These are phyloP conservation scores for Sclerotinia nivalis DNA, from an alignment of 2,329 filamentous ascomycete species.

Conservation along the genomic window DNA sequence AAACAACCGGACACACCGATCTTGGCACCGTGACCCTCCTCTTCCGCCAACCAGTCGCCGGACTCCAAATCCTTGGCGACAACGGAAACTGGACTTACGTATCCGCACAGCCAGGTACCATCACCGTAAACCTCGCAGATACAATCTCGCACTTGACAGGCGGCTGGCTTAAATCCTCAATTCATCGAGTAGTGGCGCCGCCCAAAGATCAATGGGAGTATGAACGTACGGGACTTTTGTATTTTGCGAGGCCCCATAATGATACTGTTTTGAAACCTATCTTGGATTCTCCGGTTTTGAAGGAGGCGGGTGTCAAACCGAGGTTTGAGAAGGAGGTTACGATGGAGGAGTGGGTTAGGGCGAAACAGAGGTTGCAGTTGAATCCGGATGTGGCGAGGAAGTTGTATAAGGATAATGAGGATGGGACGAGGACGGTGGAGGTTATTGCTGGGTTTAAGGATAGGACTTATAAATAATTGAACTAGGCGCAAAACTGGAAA, in stretches of 20 bases:
- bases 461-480: slow-evolving; percentile 38
- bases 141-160: slow-evolving; percentile 51
- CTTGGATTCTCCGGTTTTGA: slow-evolving; percentile 39
- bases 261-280: slow-evolving; percentile 38
- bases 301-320: slow-evolving; percentile 37
- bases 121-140: slow-evolving; percentile 55
- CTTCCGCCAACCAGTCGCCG: slow-evolving; percentile 59
- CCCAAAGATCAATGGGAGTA: slow-evolving; percentile 44
- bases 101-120: slow-evolving; percentile 50
- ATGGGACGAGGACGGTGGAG: slow-evolving; percentile 43
- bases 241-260: slow-evolving; percentile 46
- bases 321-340: slow-evolving; percentile 46
- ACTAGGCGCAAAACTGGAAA: background rate
- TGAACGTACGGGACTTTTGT: slow-evolving; percentile 48
- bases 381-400: slow-evolving; percentile 41
- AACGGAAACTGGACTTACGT: slow-evolving; percentile 54
- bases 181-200: slow-evolving; percentile 45
- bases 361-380: slow-evolving; percentile 43
- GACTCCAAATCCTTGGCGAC: slow-evolving; percentile 55
- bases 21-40: slow-evolving; percentile 57
- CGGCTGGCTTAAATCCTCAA: slow-evolving; percentile 48
- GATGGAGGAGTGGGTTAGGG: slow-evolving; percentile 49
- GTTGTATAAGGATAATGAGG: slow-evolving; percentile 40
- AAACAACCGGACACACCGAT: slow-evolving; percentile 56
- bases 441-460: slow-evolving; percentile 43